Evolutionary conservation across 139 green algal species (phyloP).

Genomic region (Yamagishiella unicocca): DNA sequence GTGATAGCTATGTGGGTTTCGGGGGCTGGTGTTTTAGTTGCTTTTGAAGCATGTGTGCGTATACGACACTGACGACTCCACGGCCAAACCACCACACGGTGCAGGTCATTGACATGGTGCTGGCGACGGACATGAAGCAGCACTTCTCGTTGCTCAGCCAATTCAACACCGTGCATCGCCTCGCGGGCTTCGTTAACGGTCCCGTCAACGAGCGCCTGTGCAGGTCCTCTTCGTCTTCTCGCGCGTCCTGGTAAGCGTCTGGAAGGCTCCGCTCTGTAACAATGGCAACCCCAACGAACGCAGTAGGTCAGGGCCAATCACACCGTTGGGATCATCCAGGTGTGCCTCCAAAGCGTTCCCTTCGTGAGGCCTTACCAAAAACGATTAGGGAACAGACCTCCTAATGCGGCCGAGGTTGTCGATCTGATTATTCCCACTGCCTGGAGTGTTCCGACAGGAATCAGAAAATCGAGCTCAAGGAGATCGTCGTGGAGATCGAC

Average conservation of each 20-base stretch:
- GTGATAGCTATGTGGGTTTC: too few species aligned
- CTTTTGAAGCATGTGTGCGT: too few species aligned
- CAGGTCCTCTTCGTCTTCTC: not conserved
- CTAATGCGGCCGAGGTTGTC: not conserved
- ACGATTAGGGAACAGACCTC: not conserved
- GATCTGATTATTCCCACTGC: not conserved
- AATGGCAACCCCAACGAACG: too few species aligned
- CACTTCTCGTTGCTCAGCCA: conserved; percentile 52
- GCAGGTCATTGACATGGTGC: conserved; percentile 39
- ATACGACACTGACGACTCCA: too few species aligned
- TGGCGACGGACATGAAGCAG: conserved; percentile 61
- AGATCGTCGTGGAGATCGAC: not conserved
- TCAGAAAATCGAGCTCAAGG: not conserved
- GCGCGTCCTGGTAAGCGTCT: not conserved
- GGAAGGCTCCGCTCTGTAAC: too few species aligned
- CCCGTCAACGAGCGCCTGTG: not conserved
- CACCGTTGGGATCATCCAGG: not conserved
- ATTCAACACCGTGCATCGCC: conserved; percentile 66
- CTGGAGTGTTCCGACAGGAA: not conserved
- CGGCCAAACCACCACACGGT: too few species aligned
- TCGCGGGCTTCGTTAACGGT: not conserved
- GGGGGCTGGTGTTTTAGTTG: too few species aligned
- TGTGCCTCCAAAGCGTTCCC: not conserved
- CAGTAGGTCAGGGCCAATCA: too few species aligned
- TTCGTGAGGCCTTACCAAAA: not conserved